A percentile compares a stretch with the other conserved stretches of the same genome.
Conservation (phyloP, 179 eudicot genomes). For the Patellifolia procumbens region DNA sequence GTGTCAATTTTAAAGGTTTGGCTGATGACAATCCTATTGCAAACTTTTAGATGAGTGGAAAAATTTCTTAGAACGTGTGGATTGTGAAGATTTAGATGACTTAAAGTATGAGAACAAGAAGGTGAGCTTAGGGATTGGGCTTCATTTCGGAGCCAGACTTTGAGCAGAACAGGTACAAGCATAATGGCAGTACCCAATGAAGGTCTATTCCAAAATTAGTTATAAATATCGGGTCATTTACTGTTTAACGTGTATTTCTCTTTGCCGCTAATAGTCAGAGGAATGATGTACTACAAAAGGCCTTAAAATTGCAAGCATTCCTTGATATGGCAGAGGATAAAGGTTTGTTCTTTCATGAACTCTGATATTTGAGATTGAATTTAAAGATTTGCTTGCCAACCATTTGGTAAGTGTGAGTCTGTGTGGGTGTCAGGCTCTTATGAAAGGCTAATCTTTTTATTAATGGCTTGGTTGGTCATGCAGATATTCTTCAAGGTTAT, state of each 20-base stretch:
- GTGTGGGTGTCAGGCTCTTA: background rate
- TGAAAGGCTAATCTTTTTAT: background rate
- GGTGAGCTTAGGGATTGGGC: constrained; percentile 87
- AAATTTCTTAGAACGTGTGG: constrained; percentile 82
- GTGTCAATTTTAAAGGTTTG: background rate
- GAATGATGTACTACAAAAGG: constrained; percentile 99
- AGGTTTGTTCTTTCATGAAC: constrained; percentile 50
- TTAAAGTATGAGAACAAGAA: constrained; percentile 36
- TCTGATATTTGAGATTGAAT: background rate
- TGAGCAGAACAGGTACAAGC: constrained; percentile 76
- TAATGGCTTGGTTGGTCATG: constrained; percentile 23
- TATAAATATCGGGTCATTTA: background rate
- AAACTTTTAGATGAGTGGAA: constrained; percentile 77
- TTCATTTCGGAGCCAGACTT: constrained; percentile 89
- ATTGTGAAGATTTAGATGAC: constrained; percentile 47
- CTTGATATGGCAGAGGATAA: constrained; percentile 94
- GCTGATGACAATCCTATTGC: constrained; percentile 21
- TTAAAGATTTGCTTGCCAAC: background rate
- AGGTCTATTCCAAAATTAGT: background rate
- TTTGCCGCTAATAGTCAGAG: constrained; percentile 63
- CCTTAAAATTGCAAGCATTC: constrained; percentile 91
- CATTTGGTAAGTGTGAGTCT: background rate
- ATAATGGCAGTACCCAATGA: background rate
- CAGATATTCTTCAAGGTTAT: constrained; percentile 85
- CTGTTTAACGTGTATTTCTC: constrained; percentile 10